Conservation (phyloP, 108 stramenopile species). For the Craspedostauros australis region DNA sequence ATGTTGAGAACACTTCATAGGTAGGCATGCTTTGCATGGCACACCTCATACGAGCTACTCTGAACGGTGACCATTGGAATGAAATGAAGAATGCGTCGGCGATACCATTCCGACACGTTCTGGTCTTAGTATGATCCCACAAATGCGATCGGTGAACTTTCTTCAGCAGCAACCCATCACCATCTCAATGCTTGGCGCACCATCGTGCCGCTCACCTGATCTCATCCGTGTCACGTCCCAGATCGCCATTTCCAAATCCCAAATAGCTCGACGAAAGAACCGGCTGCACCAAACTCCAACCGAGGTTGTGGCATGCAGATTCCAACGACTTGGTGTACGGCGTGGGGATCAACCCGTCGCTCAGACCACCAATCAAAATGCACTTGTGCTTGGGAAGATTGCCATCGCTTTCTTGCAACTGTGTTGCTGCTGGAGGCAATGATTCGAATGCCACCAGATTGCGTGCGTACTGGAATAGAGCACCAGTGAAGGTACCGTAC, state of each 20-base stretch:
- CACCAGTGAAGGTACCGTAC: conserved; percentile 47
- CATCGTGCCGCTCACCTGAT: not conserved
- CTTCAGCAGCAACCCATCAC: not conserved
- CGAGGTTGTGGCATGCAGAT: conserved; percentile 32
- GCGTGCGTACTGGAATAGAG: conserved; percentile 51
- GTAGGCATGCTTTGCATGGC: too few species aligned
- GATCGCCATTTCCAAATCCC: conserved; percentile 75
- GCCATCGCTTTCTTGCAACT: not conserved
- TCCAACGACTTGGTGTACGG: conserved; percentile 67
- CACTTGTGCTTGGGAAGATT: conserved; percentile 58
- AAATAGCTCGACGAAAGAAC: conserved; percentile 57
- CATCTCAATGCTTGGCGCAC: not conserved
- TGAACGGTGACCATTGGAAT: too few species aligned
- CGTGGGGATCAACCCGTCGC: conserved; percentile 69
- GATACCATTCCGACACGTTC: too few species aligned
- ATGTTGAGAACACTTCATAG: too few species aligned
- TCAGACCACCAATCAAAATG: conserved; percentile 74
- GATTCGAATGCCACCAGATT: conserved; percentile 64
- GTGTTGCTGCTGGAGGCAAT: conserved; percentile 4
- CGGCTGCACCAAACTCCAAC: conserved; percentile 80
- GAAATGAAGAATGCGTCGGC: too few species aligned
- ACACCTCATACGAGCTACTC: too few species aligned
- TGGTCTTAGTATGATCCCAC: too few species aligned
- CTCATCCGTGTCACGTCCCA: conserved; percentile 53
- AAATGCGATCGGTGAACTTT: too few species aligned